phyloP scores from a whole-genome alignment of 169 alveolate genomes.

The Toxoplasma gondii region DNA sequence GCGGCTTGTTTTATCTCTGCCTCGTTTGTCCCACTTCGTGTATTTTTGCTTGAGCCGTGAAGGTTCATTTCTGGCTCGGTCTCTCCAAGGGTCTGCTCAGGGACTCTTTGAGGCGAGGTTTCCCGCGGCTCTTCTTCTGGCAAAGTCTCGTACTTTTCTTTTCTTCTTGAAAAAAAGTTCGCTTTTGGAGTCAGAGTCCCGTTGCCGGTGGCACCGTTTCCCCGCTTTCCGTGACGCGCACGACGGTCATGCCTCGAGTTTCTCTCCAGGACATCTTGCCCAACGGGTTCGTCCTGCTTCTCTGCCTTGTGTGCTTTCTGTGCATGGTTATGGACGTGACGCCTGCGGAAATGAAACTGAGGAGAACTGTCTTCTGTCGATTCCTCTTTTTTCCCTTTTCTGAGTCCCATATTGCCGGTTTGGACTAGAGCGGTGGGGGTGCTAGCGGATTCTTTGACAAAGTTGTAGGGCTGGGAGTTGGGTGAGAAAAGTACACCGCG shows the following conservation, averaged over 20 bases:
- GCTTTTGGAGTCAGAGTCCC: background rate
- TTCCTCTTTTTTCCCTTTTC: background rate
- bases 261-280: background rate
- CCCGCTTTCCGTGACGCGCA: background rate
- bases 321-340: background rate
- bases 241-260: background rate
- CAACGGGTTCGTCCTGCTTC: background rate
- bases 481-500: too few species aligned
- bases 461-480: too few species aligned
- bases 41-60: too few species aligned
- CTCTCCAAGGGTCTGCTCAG: too few species aligned
- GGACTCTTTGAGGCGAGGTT: too few species aligned
- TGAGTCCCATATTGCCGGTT: conserved; percentile 21
- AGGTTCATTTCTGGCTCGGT: too few species aligned
- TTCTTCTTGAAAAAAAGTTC: background rate
- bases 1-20: too few species aligned
- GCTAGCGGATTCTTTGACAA: too few species aligned
- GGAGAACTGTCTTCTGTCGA: background rate
- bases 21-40: too few species aligned
- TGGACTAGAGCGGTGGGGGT: background rate
- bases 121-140: background rate
- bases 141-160: background rate
- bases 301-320: background rate
- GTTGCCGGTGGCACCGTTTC: background rate
- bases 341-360: background rate